phyloP scores from a whole-genome alignment of 306 rosid genomes.

The Urtica urens region DNA sequence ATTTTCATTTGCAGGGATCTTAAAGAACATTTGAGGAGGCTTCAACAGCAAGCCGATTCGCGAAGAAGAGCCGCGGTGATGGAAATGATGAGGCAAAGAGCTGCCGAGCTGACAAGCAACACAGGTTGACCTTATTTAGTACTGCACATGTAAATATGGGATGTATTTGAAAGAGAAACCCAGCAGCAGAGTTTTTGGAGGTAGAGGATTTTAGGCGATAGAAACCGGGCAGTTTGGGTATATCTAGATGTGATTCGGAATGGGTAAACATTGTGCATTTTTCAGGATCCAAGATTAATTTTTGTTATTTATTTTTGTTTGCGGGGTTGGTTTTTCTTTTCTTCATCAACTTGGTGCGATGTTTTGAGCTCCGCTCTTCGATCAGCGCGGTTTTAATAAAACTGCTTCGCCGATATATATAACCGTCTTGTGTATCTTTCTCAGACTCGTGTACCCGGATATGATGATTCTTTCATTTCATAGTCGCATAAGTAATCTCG shows the following conservation, averaged over 20 bases:
- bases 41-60: slow-evolving; percentile 96
- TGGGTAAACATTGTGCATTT: slow-evolving; percentile 27
- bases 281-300: slow-evolving; percentile 28
- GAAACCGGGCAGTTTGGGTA: slow-evolving; percentile 13
- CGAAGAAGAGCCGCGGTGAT: slow-evolving; percentile 94
- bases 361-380: too few species aligned
- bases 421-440: slow-evolving; percentile 21
- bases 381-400: too few species aligned
- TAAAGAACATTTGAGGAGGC: slow-evolving; percentile 83
- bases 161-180: slow-evolving; percentile 17
- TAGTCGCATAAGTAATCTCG: slow-evolving; percentile 20
- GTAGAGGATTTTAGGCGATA: slow-evolving; percentile 19
- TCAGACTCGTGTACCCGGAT: slow-evolving; percentile 16
- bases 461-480: slow-evolving; percentile 55
- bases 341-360: slow-evolving; percentile 11
- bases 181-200: slow-evolving; percentile 22
- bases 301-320: slow-evolving; percentile 7
- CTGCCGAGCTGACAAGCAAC: slow-evolving; percentile 82
- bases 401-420: too few species aligned
- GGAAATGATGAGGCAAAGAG: slow-evolving; percentile 99
- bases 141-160: slow-evolving; percentile 26
- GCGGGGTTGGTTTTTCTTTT: slow-evolving; percentile 17
- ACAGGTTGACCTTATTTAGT: slow-evolving; percentile 47
- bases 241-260: slow-evolving; percentile 27
- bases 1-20: slow-evolving; percentile 50